Base-by-base conservation (phyloP, 495 filamentous ascomycete species). In the Lophiotrema nucula region DNA sequence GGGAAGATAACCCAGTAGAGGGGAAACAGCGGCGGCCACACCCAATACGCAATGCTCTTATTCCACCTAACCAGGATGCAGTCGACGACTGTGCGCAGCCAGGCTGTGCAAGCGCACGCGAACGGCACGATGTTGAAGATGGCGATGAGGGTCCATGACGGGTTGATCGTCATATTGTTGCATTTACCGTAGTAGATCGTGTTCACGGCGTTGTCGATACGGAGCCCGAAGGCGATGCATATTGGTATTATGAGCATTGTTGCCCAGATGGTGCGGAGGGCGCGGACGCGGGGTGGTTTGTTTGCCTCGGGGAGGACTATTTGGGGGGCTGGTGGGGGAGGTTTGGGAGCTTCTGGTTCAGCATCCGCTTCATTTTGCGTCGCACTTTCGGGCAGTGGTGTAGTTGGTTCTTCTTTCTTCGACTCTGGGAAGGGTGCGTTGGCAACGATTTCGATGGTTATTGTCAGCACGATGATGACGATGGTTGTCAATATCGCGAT, bases 41-140 rank as follows among this genome's bases (percentile, higher is more conserved):
- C 8, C 4, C 15, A 21, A 4, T 47, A 47, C 4, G 12, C 4
- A 1, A 38, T 3, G 23, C 51, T 45, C 25, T 25, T 45, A 19
- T 54, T 35, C 47, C 47, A 56, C 6, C 53, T 13, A 16, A 56
- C 31, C 1, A 56, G 42, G n/a, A 56, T 28, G 18, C 53, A 56
- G 28, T 38, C 41, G 12, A 56, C 42, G 16, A 56, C 21, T 15
- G 42, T 16, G 4, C 53, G 41, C 28, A 56, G 53, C 42, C 41
- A 56, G 5, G 41, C 43, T 13, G 31, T 56, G 26, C 42, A 35
- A 12, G 53, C 53, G 18, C 19, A 12, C 3, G 10, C 27, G 26
- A 56, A 47, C n/a, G 53, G 53, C 2, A 56, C 2, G 19, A 56
- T 47, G 28, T 38, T 47, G 11, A 56, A 19, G 10, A 56, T 11